Evolutionary conservation across 2,329 filamentous ascomycete species (phyloP), one percentile per base, ranked within the genome.

Genomic region (Didymellaceae sp.): DNA sequence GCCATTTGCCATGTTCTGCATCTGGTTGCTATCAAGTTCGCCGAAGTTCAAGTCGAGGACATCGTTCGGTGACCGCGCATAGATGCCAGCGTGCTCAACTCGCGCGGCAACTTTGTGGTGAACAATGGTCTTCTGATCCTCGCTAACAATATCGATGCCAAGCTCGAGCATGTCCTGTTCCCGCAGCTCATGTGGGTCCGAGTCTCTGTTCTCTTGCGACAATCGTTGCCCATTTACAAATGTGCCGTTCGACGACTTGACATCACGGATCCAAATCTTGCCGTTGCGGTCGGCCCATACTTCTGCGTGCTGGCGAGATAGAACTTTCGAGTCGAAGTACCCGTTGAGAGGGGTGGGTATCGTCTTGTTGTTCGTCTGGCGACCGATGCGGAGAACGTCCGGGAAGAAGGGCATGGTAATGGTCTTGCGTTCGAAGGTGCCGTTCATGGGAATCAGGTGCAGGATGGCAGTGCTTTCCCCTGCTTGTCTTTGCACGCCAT

Each of bases 61-160:
- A 67, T 89, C 95, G 62, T 83, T 89, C 7, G 86, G 83, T 9
- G 63, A 58, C 44, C 87, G 83, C 34, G 83, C 86, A 57, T 92
- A 84, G 58, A 93, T 88, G 6, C 94, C 94, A 30, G 94, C 91
- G 75, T 97, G 91, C 72, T 99, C 94, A 47, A 99, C 91, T 71
- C 95, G 95, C 47, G 94, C 92, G 16, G 93, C 92, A 38, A 99
- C 94, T 71, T 99, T 99, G 78, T 97, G 94, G 70, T 99, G 94
- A 11, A 99, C 92, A 21, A 99, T 91, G 0, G 92, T 97, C 77
- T 96, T 97, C 72, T 97, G 93, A 71, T 99, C 94, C 73, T 99
- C 94, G 74, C 91, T 96, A 42, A 99, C 93, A 67, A 99, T 99
- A 70, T 99, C 94, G 65, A 99, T 99, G 47, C 94, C 94, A 26